Evolutionary conservation across 169 alveolate species (phyloP), one percentile per base, ranked within the genome.

Genomic region (Plasmodium falciparum): DNA sequence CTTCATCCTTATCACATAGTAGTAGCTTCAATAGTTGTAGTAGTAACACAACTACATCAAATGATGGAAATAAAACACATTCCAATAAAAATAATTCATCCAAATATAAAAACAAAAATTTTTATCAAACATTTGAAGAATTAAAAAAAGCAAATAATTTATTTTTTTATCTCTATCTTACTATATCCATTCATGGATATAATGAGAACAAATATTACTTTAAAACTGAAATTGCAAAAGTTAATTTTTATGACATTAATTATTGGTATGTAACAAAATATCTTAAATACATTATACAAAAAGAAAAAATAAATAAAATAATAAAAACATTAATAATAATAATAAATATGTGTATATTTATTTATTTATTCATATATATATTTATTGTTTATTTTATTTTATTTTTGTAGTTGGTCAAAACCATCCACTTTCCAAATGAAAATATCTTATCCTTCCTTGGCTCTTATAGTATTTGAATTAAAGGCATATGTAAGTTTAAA

Each of bases 151-250:
- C 92, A 72, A 71, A 86, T 54, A 86, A 86, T 67, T 72, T 86
- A 39, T 86, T 71, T 45, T 86, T 71, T 73, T 86, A 86, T 72
- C 43, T 86, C 24, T 86, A 86, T 22, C 88, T 86, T 43, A 86
- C 92, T 15, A 62, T 86, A 20, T 86, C 92, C 11, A 49, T 86
- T 33, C 92, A 86, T 56, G 92, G 92, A 11, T 86, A 86, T 45
- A 86, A 86, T 47, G 92, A 86, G 66, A 54, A 86, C 62, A 86
- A 86, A 66, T 86, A 73, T 39, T 86, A 72, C 56, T 86, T 86
- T 65, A 86, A 86, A 62, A 86, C 92, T 62, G 92, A 86, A 56
- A 86, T 86, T 15, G 92, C 92, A 50, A 86, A 86, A 54, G 92
- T 86, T 47, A 86, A 86, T 24, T 86, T 86, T 73, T 86, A 86